phyloP scores from a whole-genome alignment of 31 red algal genomes.

The Bonnemaisonia californica region DNA sequence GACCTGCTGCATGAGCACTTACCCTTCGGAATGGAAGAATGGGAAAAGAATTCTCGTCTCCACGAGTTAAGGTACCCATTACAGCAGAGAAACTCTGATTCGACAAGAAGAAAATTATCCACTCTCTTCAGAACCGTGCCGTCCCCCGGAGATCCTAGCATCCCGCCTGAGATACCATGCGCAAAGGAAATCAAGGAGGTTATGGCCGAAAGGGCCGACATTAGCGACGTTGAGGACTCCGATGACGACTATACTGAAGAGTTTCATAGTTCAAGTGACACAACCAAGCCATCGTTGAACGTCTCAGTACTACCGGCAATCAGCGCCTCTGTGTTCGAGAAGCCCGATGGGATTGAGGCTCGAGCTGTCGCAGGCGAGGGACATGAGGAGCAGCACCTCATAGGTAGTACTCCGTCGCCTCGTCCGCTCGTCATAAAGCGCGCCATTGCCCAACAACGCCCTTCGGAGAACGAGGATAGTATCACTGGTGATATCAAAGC shows the following conservation, averaged over 20 bases:
- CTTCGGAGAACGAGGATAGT: not conserved
- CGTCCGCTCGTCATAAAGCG: not conserved
- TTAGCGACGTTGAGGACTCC: constrained; percentile 14
- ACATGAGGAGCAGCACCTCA: no score
- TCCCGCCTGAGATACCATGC: constrained; percentile 3
- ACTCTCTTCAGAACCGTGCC: not conserved
- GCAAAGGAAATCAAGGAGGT: constrained; percentile 1
- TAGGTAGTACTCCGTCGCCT: not conserved
- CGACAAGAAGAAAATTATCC: constrained; percentile 33
- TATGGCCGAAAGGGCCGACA: constrained; percentile 29
- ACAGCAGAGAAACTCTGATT: not conserved
- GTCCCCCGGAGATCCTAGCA: constrained; percentile 15
- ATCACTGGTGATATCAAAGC: not conserved
- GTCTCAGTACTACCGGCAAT: no score
- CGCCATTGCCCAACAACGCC: not conserved
- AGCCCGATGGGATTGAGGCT: no score
- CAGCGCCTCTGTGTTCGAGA: no score
- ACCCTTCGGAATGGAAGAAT: constrained; percentile 7
- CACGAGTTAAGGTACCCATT: not conserved
- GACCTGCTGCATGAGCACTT: constrained; percentile 9
- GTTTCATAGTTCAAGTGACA: no score
- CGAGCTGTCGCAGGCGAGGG: no score
- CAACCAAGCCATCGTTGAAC: no score
- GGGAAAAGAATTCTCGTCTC: not conserved
- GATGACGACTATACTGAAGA: not conserved